A percentile compares a stretch with the other conserved stretches of the same genome.
These are phyloP conservation scores for Cyclotella sp. DNA, from an alignment of 108 stramenopile genomes.

Conservation along the genomic window DNA sequence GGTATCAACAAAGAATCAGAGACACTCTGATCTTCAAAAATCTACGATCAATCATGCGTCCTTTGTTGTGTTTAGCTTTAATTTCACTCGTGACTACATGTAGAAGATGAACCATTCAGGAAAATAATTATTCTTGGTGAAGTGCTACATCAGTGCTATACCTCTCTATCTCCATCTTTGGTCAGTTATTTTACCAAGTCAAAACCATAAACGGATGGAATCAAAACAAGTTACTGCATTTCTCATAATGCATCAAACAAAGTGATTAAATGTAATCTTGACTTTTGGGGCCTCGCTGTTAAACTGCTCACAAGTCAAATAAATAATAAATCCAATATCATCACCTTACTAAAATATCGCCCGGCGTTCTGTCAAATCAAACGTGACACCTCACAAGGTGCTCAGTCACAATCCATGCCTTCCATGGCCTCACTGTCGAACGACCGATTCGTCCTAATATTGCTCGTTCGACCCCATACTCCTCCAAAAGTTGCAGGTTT, in stretches of 20 bases:
- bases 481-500: not conserved
- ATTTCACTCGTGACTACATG: no score
- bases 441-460: not conserved
- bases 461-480: not conserved
- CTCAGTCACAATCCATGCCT: conserved; percentile 18
- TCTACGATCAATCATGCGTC: no score
- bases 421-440: not conserved
- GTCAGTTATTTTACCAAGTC: no score
- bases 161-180: no score
- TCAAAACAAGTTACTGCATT: not conserved
- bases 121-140: no score
- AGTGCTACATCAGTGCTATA: no score
- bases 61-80: no score
- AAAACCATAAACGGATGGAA: not conserved
- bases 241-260: not conserved
- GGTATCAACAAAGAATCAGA: no score
- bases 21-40: no score
- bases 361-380: not conserved
- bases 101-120: no score
- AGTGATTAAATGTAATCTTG: not conserved
- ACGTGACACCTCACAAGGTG: not conserved
- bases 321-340: not conserved
- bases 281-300: not conserved
- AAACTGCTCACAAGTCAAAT: not conserved
- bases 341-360: not conserved